phyloP scores from a whole-genome alignment of 441 rosid genomes.

The Eutrema salsugineum region DNA sequence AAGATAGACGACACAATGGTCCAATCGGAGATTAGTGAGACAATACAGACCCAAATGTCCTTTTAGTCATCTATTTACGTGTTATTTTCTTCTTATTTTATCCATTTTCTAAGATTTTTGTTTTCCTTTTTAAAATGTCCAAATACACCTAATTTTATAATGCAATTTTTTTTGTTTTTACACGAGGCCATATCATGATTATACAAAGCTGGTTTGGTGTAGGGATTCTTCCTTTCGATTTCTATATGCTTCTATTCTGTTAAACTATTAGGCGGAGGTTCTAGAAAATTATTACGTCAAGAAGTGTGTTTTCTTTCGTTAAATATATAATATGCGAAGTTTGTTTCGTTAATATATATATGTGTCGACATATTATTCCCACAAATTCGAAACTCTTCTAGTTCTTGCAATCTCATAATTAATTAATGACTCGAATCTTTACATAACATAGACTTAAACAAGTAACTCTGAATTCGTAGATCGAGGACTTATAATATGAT shows the following conservation, averaged over 20 bases:
- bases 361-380: slow-evolving; percentile 9
- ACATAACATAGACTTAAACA: neutral
- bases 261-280: slow-evolving; percentile 26
- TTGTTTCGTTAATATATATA: neutral
- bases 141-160: slow-evolving; percentile 13
- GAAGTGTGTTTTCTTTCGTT: neutral
- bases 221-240: slow-evolving; percentile 3
- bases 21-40: slow-evolving; percentile 27
- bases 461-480: neutral
- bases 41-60: slow-evolving; percentile 15
- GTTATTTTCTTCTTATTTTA: slow-evolving; percentile 8
- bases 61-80: slow-evolving; percentile 23
- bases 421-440: neutral
- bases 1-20: slow-evolving; percentile 28
- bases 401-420: slow-evolving; percentile 8
- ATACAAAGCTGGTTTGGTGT: slow-evolving; percentile 21
- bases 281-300: slow-evolving; percentile 13
- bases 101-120: neutral
- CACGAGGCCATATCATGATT: slow-evolving; percentile 23
- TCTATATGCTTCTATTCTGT: slow-evolving; percentile 13
- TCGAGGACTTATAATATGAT: slow-evolving; percentile 1
- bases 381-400: slow-evolving; percentile 18
- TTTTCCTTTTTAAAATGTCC: neutral
- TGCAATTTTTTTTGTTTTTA: slow-evolving; percentile 7
- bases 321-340: neutral